Conservation (phyloP, 768 basidiomycete genomes). For the Russula lepida region DNA sequence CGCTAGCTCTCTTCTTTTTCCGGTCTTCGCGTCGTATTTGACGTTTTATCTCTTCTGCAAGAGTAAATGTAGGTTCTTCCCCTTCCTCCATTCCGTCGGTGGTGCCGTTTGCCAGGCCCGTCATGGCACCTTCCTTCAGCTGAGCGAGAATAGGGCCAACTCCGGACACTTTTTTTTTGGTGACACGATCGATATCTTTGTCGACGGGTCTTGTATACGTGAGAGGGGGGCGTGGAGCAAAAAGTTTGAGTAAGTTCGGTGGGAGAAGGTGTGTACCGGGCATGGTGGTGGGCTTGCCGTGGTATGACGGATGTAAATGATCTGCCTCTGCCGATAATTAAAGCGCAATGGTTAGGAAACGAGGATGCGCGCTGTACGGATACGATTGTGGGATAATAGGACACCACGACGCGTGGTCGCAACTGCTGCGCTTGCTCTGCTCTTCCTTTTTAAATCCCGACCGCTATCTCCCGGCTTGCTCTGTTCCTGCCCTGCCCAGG, state of each 20-base stretch:
- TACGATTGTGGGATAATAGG: background rate
- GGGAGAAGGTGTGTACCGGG: constrained; percentile 84
- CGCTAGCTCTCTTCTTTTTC: constrained; percentile 65
- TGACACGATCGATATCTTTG: constrained; percentile 70
- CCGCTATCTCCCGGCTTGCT: background rate
- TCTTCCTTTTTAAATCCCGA: background rate
- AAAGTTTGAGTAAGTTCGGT: constrained; percentile 93
- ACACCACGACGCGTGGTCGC: background rate
- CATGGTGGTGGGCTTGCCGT: constrained; percentile 27
- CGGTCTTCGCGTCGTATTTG: constrained; percentile 71
- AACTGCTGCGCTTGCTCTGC: background rate
- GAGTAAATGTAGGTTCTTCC: constrained; percentile 72
- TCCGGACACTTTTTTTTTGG: constrained; percentile 59
- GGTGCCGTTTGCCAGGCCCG: constrained; percentile 50
- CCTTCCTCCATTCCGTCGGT: constrained; percentile 74
- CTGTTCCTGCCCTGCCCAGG: background rate
- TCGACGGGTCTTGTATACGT: constrained; percentile 82
- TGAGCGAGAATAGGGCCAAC: constrained; percentile 67
- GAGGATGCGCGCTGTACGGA: constrained; percentile 4
- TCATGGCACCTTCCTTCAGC: constrained; percentile 72
- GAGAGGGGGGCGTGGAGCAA: constrained; percentile 86
- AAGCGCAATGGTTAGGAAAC: background rate
- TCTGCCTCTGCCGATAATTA: constrained; percentile 4
- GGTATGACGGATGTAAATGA: background rate
- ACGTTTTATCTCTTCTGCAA: constrained; percentile 75